Base-by-base conservation (phyloP, 2,329 filamentous ascomycete species). In the Cercospora sp. region DNA sequence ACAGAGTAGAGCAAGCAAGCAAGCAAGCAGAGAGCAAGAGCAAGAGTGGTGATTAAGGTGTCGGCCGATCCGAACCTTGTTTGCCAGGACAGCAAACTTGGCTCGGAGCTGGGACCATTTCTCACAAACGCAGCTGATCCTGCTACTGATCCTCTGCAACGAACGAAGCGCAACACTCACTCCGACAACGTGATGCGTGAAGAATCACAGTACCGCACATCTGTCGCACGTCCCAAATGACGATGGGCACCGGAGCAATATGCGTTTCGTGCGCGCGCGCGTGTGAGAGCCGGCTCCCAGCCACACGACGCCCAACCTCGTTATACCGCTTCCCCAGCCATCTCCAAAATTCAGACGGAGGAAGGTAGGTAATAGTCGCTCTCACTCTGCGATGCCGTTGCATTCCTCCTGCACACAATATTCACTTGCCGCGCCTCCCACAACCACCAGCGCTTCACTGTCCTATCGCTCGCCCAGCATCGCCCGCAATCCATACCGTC, bases 271-370 rank as follows among this genome's bases (percentile, higher is more conserved):
- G 10, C 26, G 45, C 18, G 10, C 21, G 10, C 21, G 45, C 37
- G 37, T 43, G 37, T 43, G 18, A 24, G 12, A 26, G 45, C 45
- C 10, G 21, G 18, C 21, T 30, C 53, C 53, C 53, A 58, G 53
- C 53, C 53, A 58, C 53, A 26, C 30, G 26, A 30, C 28, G 53
- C 53, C 53, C 53, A 58, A 58, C 53, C 53, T 58, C 53, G 53
- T 58, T 28, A 16, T 32, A 34, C n/a, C 4, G 28, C 55, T 37
- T 59, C 18, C 55, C 55, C 55, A 59, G 55, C 55, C 55, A 59
- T 59, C 55, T 59, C 18, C 55, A 10, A 18, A 59, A 59, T 28
- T 55, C 21, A 24, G 45, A 51, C 21, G n/a, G n/a, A 58, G 9
- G 16, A 34, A 16, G 30, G 28, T n/a, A 59, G 30, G 55, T 59